A percentile compares a stretch with the other conserved stretches of the same genome.
Evolutionary conservation across 2,329 filamentous ascomycete genomes (phyloP).

Genomic region (Calycina marina): DNA sequence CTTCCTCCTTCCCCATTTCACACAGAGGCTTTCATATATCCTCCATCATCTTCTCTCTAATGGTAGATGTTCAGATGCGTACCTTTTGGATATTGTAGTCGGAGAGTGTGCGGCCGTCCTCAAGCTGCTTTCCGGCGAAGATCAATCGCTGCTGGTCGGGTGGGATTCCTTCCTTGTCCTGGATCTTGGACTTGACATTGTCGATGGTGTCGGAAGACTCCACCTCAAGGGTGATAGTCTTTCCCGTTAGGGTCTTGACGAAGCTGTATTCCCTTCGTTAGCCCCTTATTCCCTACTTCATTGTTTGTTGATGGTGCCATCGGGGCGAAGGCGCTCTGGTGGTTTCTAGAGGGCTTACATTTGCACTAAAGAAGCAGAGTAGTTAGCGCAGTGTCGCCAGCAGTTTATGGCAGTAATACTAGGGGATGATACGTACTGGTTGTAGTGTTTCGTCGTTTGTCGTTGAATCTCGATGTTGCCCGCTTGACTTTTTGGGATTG

Average conservation of each 20-base stretch:
- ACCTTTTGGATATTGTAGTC: slow-evolving; percentile 99
- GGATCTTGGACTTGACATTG: slow-evolving; percentile 99
- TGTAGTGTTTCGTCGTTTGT: slow-evolving; percentile 22
- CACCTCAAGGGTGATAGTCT: slow-evolving; percentile 99
- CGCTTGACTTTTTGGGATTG: too few relatives aligned
- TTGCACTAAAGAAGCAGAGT: slow-evolving; percentile 52
- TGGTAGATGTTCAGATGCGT: slow-evolving; percentile 24
- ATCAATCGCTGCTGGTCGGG: slow-evolving; percentile 97
- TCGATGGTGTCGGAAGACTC: slow-evolving; percentile 98
- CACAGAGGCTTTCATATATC: neutral
- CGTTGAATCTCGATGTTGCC: too few relatives aligned
- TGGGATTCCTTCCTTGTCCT: slow-evolving; percentile 98
- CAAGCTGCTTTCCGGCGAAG: slow-evolving; percentile 97
- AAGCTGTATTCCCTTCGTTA: slow-evolving; percentile 47
- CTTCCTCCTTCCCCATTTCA: too few relatives aligned
- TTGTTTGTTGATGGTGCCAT: too few relatives aligned
- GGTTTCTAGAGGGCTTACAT: slow-evolving; percentile 48
- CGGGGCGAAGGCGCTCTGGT: neutral
- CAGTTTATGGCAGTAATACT: slow-evolving; percentile 1
- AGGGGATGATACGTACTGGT: slow-evolving; percentile 36
- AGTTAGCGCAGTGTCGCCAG: slow-evolving; percentile 24
- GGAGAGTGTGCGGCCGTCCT: slow-evolving; percentile 90
- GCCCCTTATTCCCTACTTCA: slow-evolving; percentile 11
- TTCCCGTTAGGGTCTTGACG: slow-evolving; percentile 99
- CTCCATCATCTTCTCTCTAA: too few relatives aligned